A percentile compares a stretch with the other conserved stretches of the same genome.
phyloP scores from a whole-genome alignment of 805 yeast species.

The Starmerella geochares region DNA sequence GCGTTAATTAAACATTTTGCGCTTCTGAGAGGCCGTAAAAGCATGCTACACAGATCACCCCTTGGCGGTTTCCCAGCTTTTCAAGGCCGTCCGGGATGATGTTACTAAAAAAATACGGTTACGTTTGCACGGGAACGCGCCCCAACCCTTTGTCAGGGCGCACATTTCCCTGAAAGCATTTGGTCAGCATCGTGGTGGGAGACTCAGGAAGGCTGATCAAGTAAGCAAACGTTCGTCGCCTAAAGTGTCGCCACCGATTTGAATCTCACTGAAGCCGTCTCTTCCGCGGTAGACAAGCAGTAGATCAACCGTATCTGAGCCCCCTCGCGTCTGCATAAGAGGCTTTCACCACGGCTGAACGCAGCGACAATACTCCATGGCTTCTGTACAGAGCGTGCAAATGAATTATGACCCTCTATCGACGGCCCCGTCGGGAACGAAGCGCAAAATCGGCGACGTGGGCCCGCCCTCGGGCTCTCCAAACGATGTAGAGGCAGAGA shows the following conservation, averaged over 20 bases:
- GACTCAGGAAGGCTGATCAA: not conserved
- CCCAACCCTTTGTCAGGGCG: slow-evolving; percentile 1
- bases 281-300: not conserved
- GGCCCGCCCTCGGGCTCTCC: not conserved
- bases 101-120: not conserved
- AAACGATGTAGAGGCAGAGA: not conserved
- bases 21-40: not conserved
- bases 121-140: not conserved
- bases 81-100: too few relatives aligned
- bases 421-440: slow-evolving; percentile 1
- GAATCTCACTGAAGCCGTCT: not conserved
- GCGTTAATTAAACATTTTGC: not conserved
- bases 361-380: slow-evolving; percentile 1
- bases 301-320: too few relatives aligned
- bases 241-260: slow-evolving; percentile 4
- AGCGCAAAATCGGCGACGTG: slow-evolving; percentile 4
- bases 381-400: slow-evolving; percentile 7
- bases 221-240: not conserved
- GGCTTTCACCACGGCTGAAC: not conserved
- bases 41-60: not conserved
- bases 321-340: not conserved
- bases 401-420: slow-evolving; percentile 5
- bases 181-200: slow-evolving; percentile 5
- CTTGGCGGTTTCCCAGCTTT: too few relatives aligned
- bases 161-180: not conserved